Base-by-base conservation (phyloP, 345 rosid species). In the Rhizophora mangle region DNA sequence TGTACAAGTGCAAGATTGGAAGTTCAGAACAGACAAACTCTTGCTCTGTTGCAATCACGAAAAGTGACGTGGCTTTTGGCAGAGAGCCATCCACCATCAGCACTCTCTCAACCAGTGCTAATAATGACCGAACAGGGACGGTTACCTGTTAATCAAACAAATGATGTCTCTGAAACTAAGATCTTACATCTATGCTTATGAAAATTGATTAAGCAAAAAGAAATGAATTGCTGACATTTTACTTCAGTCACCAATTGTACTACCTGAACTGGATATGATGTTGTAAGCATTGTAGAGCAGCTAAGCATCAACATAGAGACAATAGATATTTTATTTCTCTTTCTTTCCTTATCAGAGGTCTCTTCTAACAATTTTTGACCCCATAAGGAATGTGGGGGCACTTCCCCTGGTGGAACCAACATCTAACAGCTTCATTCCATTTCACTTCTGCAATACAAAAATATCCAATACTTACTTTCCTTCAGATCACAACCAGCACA, bases 21-120 rank as follows among this genome's bases (percentile, higher is more conserved):
- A 95, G 98, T 74, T 85, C 91, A 52, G 82, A 80, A 75, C 91
- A 94, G 79, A 87, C 74, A 68, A 80, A 78, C 72, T 92, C 96
- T 70, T 88, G 99, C 69, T 94, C 96, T 71, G 75, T 72, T 59
- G 83, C 74, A 51, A 88, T 88, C 80, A 87, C 81, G 72, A 80
- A 86, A 65, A 82, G 76, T 32, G 82, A 73, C 76, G 66, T 76
- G 68, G 79, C 68, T 58, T 55, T 79, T 56, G 92, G 81, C 64
- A 83, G 67, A 64, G 96, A 87, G 69, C 99, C 99, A 63, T 95
- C 87, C 68, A 92, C 87, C 68, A 78, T 83, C 64, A 92, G 81
- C 79, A 92, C 80, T 76, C 99, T 88, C 74, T 95, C 89, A 76
- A 90, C 80, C 76, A 92, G 88, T 59, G 90, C 83, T 78, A 90